Base-by-base conservation (phyloP, 139 green algal species). In the Tetradesmus lagerheimii region DNA sequence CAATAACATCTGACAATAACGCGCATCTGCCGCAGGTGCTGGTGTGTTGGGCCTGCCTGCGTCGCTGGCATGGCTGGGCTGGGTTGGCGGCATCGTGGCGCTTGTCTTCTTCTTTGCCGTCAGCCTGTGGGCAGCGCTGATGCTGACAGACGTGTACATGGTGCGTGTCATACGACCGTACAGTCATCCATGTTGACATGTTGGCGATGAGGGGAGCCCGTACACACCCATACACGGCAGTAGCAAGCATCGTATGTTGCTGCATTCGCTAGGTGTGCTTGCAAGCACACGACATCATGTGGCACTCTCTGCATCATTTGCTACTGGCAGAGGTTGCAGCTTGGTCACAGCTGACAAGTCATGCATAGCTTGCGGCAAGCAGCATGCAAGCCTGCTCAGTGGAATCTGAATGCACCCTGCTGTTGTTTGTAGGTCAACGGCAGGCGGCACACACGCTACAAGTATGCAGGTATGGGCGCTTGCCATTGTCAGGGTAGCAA, bases 71-170 rank as follows among this genome's bases (percentile, higher is more conserved):
- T 86, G 35, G 64, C 29, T 87, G 34, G 77, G 87, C n/a, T 82
- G 76, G 50, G 23, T 85, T 6, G 90, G 47, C 31, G 90, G 47
- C 8, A 41, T 85, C 3, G 43, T 91, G 38, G 31, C 91, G 1
- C 75, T 94, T 18, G 86, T 90, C 23, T 77, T 94, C 43, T 15
- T 92, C n/a, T 88, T 92, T 71, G 92, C 92, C 16, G 75, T 95
- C 77, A 91, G 66, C 9, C 75, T 92, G 53, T 96, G 91, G 75
- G 89, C 64, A 8, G 71, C 74, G 1, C 39, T 89, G 3, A 64
- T 95, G 87, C 88, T 95, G 41, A 57, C 89, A 29, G 86, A 93
- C 25, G 34, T 93, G 4, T 95, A 95, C 71, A 79, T 41, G 31
- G 71, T 38, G 71, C 71, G 66, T n/a, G n/a, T n/a, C n/a, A n/a